phyloP scores from a whole-genome alignment of 768 basidiomycete genomes.

The Scleroderma citrinum region DNA sequence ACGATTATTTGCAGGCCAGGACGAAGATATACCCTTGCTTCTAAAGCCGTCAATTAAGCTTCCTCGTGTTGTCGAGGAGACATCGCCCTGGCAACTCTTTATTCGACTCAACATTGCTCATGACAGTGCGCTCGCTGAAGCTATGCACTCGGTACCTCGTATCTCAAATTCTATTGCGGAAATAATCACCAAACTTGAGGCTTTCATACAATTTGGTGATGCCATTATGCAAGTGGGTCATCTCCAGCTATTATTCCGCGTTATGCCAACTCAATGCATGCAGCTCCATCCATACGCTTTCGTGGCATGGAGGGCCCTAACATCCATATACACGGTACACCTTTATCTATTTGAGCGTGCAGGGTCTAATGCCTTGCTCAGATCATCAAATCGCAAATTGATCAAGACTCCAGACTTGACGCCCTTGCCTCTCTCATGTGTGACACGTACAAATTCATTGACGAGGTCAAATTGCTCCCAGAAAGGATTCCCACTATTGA shows the following conservation, averaged over 20 bases:
- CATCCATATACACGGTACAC: slow-evolving; percentile 23
- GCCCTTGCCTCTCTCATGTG: slow-evolving; percentile 27
- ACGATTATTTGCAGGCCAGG: slow-evolving; percentile 5
- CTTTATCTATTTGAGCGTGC: background rate
- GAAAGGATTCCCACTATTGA: slow-evolving; percentile 25
- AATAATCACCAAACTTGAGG: slow-evolving; percentile 19
- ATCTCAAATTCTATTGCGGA: slow-evolving; percentile 15
- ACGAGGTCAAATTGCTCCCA: slow-evolving; percentile 22
- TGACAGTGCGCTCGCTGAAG: background rate
- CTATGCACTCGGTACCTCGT: background rate
- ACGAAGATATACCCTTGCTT: slow-evolving; percentile 10
- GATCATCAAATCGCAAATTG: slow-evolving; percentile 25
- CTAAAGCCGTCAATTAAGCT: slow-evolving; percentile 12
- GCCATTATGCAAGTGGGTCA: slow-evolving; percentile 15
- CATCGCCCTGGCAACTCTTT: slow-evolving; percentile 15
- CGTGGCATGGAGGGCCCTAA: slow-evolving; percentile 23
- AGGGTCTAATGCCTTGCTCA: slow-evolving; percentile 9
- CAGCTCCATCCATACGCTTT: slow-evolving; percentile 23
- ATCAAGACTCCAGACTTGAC: slow-evolving; percentile 19
- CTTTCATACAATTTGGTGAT: slow-evolving; percentile 19
- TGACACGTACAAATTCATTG: slow-evolving; percentile 27
- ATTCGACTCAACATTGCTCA: slow-evolving; percentile 14
- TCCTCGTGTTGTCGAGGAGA: background rate
- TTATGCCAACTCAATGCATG: background rate
- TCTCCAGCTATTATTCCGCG: background rate